Evolutionary conservation across 164 flowering plant species (phyloP).

Genomic region (Warburgia ugandensis): DNA sequence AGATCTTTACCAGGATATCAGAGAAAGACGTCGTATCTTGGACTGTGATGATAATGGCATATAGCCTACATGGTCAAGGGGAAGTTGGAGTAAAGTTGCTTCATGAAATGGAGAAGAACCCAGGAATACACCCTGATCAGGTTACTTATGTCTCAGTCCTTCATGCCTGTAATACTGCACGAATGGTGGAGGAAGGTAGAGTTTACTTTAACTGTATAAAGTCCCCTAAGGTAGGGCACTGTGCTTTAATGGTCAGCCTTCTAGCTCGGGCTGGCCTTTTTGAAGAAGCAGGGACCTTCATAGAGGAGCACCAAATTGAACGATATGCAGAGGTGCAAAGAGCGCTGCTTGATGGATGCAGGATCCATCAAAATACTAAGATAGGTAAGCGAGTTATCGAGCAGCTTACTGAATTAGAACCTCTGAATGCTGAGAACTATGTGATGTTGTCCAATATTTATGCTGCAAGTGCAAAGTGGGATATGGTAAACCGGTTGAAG

Average conservation of each 20-base stretch:
- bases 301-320: constrained; percentile 25
- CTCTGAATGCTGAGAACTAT: constrained; percentile 57
- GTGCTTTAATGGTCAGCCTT: constrained; percentile 44
- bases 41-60: constrained; percentile 62
- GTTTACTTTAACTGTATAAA: constrained; percentile 37
- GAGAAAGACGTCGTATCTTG: constrained; percentile 53
- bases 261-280: constrained; percentile 45
- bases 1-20: constrained; percentile 34
- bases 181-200: constrained; percentile 49
- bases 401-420: constrained; percentile 49
- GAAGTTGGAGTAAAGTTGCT: constrained; percentile 41
- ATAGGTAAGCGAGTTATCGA: constrained; percentile 41
- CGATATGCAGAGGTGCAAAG: constrained; percentile 34
- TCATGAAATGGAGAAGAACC: constrained; percentile 30
- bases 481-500: constrained; percentile 26
- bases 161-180: constrained; percentile 47
- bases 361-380: constrained; percentile 35
- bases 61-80: constrained; percentile 66
- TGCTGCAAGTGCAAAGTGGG: constrained; percentile 38
- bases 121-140: constrained; percentile 26
- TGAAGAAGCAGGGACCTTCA: constrained; percentile 43
- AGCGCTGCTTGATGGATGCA: constrained; percentile 58
- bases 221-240: constrained; percentile 37
- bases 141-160: constrained; percentile 37
- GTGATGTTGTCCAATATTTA: constrained; percentile 46